Evolutionary conservation across 129 eudicot genomes (phyloP).

Genomic region (Flaveria trinervia): DNA sequence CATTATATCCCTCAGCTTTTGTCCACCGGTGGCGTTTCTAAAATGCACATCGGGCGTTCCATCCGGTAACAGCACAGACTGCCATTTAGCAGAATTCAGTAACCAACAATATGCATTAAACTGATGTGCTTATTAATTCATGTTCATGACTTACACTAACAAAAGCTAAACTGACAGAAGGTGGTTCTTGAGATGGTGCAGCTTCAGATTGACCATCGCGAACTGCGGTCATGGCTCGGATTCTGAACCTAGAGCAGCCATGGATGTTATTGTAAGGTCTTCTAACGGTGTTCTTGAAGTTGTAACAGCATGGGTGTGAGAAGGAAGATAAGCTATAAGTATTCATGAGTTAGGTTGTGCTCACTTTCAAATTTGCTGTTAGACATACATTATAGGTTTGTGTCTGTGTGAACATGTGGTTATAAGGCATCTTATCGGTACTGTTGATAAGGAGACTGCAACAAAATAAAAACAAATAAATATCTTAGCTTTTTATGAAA

Average conservation of each 20-base stretch:
- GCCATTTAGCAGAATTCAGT: slow-evolving; percentile 6
- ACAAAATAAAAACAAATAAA: too few species aligned
- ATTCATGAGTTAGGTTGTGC: slow-evolving; percentile 32
- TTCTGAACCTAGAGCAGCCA: slow-evolving; percentile 40
- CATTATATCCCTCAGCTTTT: slow-evolving; percentile 90
- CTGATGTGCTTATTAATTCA: neutral
- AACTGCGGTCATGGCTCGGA: slow-evolving; percentile 61
- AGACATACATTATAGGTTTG: neutral
- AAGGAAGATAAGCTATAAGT: slow-evolving; percentile 26
- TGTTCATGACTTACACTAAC: slow-evolving; percentile 55
- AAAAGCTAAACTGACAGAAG: slow-evolving; percentile 64
- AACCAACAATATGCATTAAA: neutral
- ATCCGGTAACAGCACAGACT: slow-evolving; percentile 94
- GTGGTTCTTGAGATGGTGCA: slow-evolving; percentile 46
- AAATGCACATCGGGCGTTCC: slow-evolving; percentile 89
- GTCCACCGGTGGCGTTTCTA: slow-evolving; percentile 78
- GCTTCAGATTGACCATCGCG: slow-evolving; percentile 43
- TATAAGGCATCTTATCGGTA: slow-evolving; percentile 28
- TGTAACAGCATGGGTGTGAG: slow-evolving; percentile 23
- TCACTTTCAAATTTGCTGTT: slow-evolving; percentile 17
- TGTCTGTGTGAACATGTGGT: slow-evolving; percentile 21
- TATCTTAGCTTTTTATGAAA: neutral
- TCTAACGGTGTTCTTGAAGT: slow-evolving; percentile 24
- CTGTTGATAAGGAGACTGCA: slow-evolving; percentile 10
- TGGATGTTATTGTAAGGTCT: slow-evolving; percentile 30